Evolutionary conservation across 306 rosid genomes (phyloP).

Genomic region (Acacia confusa): DNA sequence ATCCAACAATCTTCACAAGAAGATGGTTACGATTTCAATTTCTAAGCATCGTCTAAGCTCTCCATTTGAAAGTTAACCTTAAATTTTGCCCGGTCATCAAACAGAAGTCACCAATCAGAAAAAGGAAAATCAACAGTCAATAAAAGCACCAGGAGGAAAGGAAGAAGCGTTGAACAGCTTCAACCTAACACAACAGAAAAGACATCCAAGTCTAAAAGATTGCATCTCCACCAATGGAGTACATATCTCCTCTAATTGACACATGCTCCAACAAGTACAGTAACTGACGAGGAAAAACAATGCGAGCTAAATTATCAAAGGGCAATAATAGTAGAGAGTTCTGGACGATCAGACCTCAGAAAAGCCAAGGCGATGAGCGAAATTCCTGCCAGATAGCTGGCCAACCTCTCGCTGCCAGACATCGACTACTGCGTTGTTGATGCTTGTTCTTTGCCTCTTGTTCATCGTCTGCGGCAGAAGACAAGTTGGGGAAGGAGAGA

Average conservation of each 20-base stretch:
- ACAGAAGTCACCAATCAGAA: not conserved
- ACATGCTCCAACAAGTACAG: not conserved
- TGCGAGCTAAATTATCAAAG: not conserved
- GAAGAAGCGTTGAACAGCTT: not conserved
- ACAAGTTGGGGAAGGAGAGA: not conserved
- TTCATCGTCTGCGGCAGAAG: conserved; percentile 42
- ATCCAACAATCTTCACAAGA: not conserved
- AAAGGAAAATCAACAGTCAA: not conserved
- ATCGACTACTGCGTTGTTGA: conserved; percentile 56
- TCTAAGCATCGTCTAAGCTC: not conserved
- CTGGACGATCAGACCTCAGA: conserved; percentile 51
- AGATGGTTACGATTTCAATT: not conserved
- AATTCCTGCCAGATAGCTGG: conserved; percentile 56
- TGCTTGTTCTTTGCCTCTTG: conserved; percentile 44
- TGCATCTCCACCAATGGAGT: not conserved
- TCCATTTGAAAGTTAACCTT: not conserved
- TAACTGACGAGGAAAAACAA: not conserved
- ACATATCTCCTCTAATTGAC: not conserved
- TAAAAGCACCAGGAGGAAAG: not conserved
- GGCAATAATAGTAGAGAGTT: not conserved
- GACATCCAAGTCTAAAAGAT: not conserved
- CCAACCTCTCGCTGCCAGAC: conserved; percentile 82
- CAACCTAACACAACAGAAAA: not conserved
- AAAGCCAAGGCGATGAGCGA: conserved; percentile 69
- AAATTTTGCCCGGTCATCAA: not conserved